Conservation (phyloP, 1,284 basidiomycete genomes). For the Testicularia cyperi region DNA sequence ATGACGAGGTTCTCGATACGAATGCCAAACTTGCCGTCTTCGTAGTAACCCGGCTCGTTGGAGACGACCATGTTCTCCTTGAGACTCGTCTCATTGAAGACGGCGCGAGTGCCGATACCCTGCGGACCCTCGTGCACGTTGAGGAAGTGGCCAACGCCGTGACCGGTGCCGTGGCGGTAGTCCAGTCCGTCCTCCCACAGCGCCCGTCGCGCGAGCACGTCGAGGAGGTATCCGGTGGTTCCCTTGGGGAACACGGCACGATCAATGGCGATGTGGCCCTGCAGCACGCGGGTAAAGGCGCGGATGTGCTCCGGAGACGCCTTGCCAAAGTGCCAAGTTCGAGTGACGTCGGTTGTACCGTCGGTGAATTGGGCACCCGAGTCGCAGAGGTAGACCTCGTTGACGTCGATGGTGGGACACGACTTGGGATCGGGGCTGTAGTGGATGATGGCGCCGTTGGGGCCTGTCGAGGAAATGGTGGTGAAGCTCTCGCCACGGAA, state of each 20-base stretch:
- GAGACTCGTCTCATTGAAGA: constrained; percentile 57
- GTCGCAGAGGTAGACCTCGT: constrained; percentile 81
- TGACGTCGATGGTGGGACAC: constrained; percentile 69
- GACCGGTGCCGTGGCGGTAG: constrained; percentile 64
- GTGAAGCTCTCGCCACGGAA: constrained; percentile 88
- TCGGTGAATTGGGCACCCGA: constrained; percentile 87
- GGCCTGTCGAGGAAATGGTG: constrained; percentile 83
- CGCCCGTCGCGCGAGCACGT: constrained; percentile 78
- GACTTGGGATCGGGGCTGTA: constrained; percentile 78
- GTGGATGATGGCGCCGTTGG: constrained; percentile 93
- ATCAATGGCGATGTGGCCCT: constrained; percentile 93
- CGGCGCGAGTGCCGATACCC: constrained; percentile 56
- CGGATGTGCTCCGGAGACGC: constrained; percentile 80
- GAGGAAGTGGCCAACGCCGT: constrained; percentile 54
- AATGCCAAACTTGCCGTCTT: constrained; percentile 87
- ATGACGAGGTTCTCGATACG: constrained; percentile 75
- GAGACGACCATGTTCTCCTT: constrained; percentile 57
- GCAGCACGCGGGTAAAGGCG: constrained; percentile 88
- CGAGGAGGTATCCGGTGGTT: constrained; percentile 77
- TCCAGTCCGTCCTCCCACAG: constrained; percentile 87
- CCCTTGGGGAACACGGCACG: constrained; percentile 80
- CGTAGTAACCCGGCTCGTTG: constrained; percentile 83
- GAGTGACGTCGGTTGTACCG: constrained; percentile 91
- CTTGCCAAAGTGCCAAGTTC: constrained; percentile 81
- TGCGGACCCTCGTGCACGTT: constrained; percentile 59